Evolutionary conservation across 2,329 filamentous ascomycete genomes (phyloP).

Genomic region (Beauveria bassiana): DNA sequence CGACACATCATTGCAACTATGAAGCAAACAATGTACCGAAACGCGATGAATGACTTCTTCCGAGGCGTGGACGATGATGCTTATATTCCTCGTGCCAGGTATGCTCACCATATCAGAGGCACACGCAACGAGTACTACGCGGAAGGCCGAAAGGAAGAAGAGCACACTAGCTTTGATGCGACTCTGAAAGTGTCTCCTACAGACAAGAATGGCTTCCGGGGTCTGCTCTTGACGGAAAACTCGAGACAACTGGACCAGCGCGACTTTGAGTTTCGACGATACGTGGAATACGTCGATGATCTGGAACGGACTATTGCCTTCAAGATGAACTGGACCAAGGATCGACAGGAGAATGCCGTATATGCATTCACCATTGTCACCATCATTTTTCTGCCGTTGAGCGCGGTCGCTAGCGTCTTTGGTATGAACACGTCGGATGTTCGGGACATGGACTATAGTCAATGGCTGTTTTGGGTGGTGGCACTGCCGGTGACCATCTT

Average conservation of each 20-base stretch:
- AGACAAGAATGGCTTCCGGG: constrained; percentile 29
- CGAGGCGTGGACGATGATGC: constrained; percentile 11
- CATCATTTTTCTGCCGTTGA: constrained; percentile 40
- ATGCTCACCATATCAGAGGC: neutral
- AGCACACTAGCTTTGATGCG: constrained; percentile 16
- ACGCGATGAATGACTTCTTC: constrained; percentile 15
- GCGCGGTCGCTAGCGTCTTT: constrained; percentile 39
- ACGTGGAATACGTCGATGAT: constrained; percentile 23
- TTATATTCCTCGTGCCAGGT: neutral
- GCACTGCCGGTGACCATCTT: constrained; percentile 38
- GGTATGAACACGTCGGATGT: constrained; percentile 47
- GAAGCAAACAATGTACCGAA: constrained; percentile 15
- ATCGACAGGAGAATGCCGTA: constrained; percentile 39
- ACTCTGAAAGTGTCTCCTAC: constrained; percentile 29
- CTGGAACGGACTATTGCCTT: constrained; percentile 24
- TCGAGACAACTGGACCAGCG: constrained; percentile 29
- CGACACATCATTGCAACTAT: constrained; percentile 23
- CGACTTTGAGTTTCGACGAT: constrained; percentile 25
- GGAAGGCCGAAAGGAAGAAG: constrained; percentile 17
- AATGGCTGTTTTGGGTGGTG: constrained; percentile 43
- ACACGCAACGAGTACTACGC: constrained; percentile 12
- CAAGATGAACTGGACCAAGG: constrained; percentile 33
- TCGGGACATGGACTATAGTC: constrained; percentile 38
- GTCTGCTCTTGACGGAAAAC: constrained; percentile 33
- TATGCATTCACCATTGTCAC: constrained; percentile 44